These are phyloP conservation scores for Euphorbia corollata DNA, from an alignment of 441 rosid species.

Conservation along the genomic window DNA sequence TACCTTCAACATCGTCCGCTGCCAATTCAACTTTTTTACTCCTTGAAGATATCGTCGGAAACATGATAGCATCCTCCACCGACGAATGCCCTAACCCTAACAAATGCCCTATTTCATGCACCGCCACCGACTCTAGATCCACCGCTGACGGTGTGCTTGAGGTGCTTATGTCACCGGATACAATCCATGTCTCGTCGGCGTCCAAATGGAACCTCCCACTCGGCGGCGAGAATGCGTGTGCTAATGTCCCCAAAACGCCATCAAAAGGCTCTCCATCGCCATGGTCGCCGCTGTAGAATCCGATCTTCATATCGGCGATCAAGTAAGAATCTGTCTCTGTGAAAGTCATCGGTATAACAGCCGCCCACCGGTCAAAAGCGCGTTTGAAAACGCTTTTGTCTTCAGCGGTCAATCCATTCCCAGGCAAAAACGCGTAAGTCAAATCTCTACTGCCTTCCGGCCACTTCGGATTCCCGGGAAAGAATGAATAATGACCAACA, in stretches of 20 bases:
- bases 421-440: slow-evolving; percentile 54
- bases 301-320: slow-evolving; percentile 53
- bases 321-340: slow-evolving; percentile 26
- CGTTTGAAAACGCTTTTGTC: slow-evolving; percentile 49
- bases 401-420: slow-evolving; percentile 32
- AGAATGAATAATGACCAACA: slow-evolving; percentile 48
- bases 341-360: slow-evolving; percentile 53
- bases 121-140: slow-evolving; percentile 80
- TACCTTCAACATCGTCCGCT: slow-evolving; percentile 55
- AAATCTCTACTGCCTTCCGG: slow-evolving; percentile 34
- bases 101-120: slow-evolving; percentile 84
- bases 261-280: slow-evolving; percentile 86
- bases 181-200: slow-evolving; percentile 64
- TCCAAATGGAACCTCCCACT: slow-evolving; percentile 69
- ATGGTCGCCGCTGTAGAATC: slow-evolving; percentile 63
- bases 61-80: slow-evolving; percentile 66
- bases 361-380: slow-evolving; percentile 65
- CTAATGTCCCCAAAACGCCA: slow-evolving; percentile 67
- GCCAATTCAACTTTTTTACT: slow-evolving; percentile 50
- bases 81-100: slow-evolving; percentile 78
- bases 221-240: slow-evolving; percentile 88
- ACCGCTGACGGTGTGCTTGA: slow-evolving; percentile 41
- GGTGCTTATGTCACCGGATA: slow-evolving; percentile 30
- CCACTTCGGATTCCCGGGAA: slow-evolving; percentile 72
- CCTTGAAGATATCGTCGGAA: slow-evolving; percentile 53